Base-by-base conservation (phyloP, 139 green algal species). In the Micractinium sp. region DNA sequence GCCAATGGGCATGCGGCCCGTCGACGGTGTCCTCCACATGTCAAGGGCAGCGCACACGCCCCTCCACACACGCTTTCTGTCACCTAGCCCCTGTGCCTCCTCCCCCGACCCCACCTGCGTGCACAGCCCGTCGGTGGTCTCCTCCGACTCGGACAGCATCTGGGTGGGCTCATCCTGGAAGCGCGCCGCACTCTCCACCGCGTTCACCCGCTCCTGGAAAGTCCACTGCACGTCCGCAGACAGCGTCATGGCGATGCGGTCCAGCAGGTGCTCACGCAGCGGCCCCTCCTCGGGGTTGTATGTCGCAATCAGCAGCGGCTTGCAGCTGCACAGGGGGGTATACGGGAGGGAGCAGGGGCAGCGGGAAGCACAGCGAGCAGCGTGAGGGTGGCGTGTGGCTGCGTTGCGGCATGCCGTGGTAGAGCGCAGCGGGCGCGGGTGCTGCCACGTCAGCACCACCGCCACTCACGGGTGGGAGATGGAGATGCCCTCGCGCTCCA, bases 201-300 rank as follows among this genome's bases (percentile, higher is more conserved):
- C 97, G 23, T 87, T 82, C 9, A 99, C 96, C 36, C 97, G 94
- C 77, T 98, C 95, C 33, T 96, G 93, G 61, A 97, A 96, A 33
- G 90, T 93, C 22, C 92, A 81, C 33, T 95, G 93, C 88, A 98
- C 95, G 85, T 99, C 97, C 0, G 95, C 97, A 1, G 85, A 96
- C 33, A 99, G 95, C 2, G 93, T 97, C 90, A 99, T 96, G 56
- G 98, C 96, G 71, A 99, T 98, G 91, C 98, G 96, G 95, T 99
- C 98, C 84, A 99, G 94, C 83, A 99, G 94, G 95, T 99, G 98
- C 94, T 99, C 97, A 20, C 98, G 91, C 83, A 99, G 91, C 29
- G 92, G 82, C 3, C 98, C 98, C 93, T 99, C 96, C 94, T 99
- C 98, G 25, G 98, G 98, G 93, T 99, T 99, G 94, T 97, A 99